Evolutionary conservation across 257 asterid species (phyloP).

Genomic region (Solanum gracilifrons): DNA sequence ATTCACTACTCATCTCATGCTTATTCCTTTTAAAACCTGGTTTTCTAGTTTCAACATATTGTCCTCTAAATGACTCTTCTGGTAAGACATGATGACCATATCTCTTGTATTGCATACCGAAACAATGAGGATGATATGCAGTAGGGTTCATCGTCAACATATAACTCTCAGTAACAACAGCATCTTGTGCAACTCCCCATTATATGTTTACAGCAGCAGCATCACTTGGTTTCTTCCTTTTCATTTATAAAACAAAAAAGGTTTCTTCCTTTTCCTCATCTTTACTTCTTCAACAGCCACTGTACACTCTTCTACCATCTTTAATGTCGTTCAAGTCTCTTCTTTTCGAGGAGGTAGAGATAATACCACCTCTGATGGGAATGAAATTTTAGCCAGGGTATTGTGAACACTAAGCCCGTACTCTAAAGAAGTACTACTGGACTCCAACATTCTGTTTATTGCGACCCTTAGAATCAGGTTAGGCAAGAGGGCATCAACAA

Average conservation of each 20-base stretch:
- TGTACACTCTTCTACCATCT: constrained; percentile 33
- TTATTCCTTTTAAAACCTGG: not conserved
- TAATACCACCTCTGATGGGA: constrained; percentile 54
- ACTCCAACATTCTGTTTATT: no score
- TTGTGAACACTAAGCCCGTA: no score
- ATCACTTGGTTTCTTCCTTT: constrained; percentile 54
- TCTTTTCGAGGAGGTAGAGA: constrained; percentile 33
- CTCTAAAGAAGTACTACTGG: no score
- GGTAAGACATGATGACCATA: no score
- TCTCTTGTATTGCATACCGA: no score
- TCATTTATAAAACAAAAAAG: no score
- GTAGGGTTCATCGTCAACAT: no score
- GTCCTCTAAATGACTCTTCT: constrained; percentile 1
- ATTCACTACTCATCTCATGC: not conserved
- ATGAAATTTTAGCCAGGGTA: constrained; percentile 23
- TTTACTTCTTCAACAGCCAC: constrained; percentile 79
- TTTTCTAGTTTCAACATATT: not conserved
- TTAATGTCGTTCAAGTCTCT: constrained; percentile 35
- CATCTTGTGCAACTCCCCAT: constrained; percentile 21
- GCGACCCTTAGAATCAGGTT: no score
- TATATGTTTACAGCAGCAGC: constrained; percentile 39
- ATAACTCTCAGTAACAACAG: no score
- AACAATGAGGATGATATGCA: no score
- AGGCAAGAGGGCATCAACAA: no score
- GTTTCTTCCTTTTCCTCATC: constrained; percentile 50